phyloP scores from a whole-genome alignment of 2,329 filamentous ascomycete genomes.

The Trichophyton verrucosum region DNA sequence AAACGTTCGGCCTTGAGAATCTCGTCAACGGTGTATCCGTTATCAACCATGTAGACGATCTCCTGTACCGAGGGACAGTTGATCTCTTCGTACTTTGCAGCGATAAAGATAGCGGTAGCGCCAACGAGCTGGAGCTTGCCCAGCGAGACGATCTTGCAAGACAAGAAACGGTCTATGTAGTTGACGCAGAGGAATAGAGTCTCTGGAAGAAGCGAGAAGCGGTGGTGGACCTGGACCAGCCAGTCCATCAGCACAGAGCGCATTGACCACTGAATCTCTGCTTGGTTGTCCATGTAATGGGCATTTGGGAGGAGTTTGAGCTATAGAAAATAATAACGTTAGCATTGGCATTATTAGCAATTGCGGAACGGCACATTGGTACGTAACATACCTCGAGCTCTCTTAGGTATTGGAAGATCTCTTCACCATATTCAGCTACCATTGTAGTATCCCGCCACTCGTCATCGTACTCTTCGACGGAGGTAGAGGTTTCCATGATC shows the following conservation, averaged over 20 bases:
- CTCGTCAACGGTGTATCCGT: conserved; percentile 77
- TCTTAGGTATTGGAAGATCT: conserved; percentile 89
- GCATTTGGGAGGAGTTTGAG: conserved; percentile 71
- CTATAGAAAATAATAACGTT: conserved; percentile 31
- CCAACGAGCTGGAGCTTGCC: conserved; percentile 93
- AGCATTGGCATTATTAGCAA: background rate
- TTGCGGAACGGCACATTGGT: background rate
- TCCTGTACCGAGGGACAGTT: conserved; percentile 90
- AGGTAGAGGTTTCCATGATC: conserved; percentile 54
- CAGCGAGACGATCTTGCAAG: conserved; percentile 85
- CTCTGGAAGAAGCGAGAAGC: conserved; percentile 83
- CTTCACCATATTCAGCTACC: conserved; percentile 92
- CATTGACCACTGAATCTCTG: conserved; percentile 99
- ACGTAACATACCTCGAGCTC: conserved; percentile 61
- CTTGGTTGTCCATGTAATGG: conserved; percentile 93
- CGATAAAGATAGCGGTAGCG: conserved; percentile 88
- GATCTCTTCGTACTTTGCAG: conserved; percentile 97
- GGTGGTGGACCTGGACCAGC: conserved; percentile 89
- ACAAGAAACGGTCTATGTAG: conserved; percentile 93
- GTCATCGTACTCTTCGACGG: conserved; percentile 66
- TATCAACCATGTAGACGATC: conserved; percentile 97
- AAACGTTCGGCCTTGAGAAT: conserved; percentile 95
- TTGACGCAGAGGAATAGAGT: conserved; percentile 92
- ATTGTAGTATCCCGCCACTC: conserved; percentile 91
- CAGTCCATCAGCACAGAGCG: conserved; percentile 94